Evolutionary conservation across 2,329 filamentous ascomycete genomes (phyloP).

Genomic region (Diaporthe nobilis): DNA sequence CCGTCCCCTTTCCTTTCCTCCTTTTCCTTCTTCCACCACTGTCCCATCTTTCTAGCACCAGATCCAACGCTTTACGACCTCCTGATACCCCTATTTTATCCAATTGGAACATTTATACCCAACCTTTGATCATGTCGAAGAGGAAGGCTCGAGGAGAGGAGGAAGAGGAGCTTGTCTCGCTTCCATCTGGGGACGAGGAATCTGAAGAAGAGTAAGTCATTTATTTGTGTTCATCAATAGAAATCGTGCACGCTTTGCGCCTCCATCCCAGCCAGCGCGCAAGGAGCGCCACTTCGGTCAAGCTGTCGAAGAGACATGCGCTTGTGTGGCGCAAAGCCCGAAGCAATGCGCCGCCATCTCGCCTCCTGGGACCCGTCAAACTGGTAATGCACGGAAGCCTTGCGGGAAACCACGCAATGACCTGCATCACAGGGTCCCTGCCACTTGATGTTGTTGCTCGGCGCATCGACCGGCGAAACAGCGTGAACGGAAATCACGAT

Average conservation of each 20-base stretch:
- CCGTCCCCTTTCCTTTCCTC: conserved; percentile 43
- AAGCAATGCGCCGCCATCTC: not conserved
- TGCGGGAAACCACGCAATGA: conserved; percentile 15
- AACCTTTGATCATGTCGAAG: conserved; percentile 61
- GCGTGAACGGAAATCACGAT: not conserved
- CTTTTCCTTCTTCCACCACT: conserved; percentile 37
- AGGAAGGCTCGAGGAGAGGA: conserved; percentile 63
- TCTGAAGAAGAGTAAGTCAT: conserved; percentile 68
- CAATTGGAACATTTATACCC: conserved; percentile 48
- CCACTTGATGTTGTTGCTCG: not conserved
- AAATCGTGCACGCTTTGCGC: conserved; percentile 49
- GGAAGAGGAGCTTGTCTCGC: conserved; percentile 68
- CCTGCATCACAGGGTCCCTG: not conserved
- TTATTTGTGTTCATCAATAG: conserved; percentile 30
- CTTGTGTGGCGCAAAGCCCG: conserved; percentile 43
- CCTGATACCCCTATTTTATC: conserved; percentile 33
- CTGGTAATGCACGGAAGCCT: not conserved
- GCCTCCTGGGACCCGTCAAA: not conserved
- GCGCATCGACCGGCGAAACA: not conserved
- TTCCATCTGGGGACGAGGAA: conserved; percentile 65
- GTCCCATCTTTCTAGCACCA: conserved; percentile 10
- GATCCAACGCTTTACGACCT: conserved; percentile 13
- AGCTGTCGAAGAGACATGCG: not conserved
- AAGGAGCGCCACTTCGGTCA: conserved; percentile 41
- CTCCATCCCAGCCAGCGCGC: conserved; percentile 36